Percentiles rank a stretch among this genome's conserved stretches.
Conservation (phyloP, 2,329 filamentous ascomycete genomes). For the Bisporella sp. region DNA sequence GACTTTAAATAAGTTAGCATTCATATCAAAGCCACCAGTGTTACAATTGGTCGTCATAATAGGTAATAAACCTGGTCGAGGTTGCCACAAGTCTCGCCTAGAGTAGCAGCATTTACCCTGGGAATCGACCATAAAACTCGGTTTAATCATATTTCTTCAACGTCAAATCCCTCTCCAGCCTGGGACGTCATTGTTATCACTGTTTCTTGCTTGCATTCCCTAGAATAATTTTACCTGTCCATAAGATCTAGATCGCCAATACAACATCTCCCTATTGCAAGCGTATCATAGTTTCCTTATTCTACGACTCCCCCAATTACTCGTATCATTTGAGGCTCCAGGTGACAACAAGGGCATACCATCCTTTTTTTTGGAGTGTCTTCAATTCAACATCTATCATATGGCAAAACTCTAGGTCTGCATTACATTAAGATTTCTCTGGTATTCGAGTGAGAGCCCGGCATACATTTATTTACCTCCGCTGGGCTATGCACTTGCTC, state of each 20-base stretch:
- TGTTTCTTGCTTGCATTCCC: too few species aligned
- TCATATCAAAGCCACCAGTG: too few species aligned
- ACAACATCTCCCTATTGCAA: conserved; percentile 41
- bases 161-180: conserved; percentile 33
- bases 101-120: too few species aligned
- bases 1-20: conserved; percentile 22
- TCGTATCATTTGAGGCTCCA: conserved; percentile 45
- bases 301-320: conserved; percentile 42
- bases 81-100: too few species aligned
- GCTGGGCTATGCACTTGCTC: conserved; percentile 43
- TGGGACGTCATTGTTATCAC: background rate
- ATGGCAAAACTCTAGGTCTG: conserved; percentile 39
- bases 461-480: conserved; percentile 38
- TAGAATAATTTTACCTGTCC: conserved; percentile 17
- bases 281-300: conserved; percentile 37
- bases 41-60: too few species aligned
- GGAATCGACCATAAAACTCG: conserved; percentile 35
- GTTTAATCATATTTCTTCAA: conserved; percentile 36
- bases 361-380: conserved; percentile 42
- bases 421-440: background rate
- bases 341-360: conserved; percentile 48
- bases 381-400: conserved; percentile 37
- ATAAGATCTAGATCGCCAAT: conserved; percentile 43
- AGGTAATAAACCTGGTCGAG: too few species aligned
- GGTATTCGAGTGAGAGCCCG: background rate